Conservation (phyloP, 257 asterid genomes). For the Echites panduratus region DNA sequence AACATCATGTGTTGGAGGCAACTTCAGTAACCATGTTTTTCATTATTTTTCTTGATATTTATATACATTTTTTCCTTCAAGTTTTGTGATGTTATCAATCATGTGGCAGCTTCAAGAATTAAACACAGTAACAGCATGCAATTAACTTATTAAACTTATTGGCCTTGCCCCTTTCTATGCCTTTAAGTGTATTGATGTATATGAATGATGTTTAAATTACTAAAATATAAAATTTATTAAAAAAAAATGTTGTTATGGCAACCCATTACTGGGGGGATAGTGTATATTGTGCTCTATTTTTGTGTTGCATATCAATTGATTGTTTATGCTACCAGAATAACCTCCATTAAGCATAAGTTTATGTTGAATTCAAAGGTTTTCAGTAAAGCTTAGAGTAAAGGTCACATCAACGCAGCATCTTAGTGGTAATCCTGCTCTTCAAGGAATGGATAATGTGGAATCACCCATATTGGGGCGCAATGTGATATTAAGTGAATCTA, state of each 20-base stretch:
- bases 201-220: neutral
- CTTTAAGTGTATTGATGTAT: neutral
- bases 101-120: neutral
- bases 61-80: neutral
- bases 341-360: neutral
- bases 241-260: neutral
- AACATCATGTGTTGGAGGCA: neutral
- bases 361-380: neutral
- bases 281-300: neutral
- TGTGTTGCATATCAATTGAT: neutral
- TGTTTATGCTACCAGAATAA: neutral
- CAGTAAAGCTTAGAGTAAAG: neutral
- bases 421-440: neutral
- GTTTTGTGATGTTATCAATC: neutral
- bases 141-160: neutral
- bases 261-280: neutral
- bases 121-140: neutral
- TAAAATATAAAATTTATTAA: neutral
- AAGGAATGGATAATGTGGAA: too few species aligned
- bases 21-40: neutral
- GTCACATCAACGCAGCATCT: neutral
- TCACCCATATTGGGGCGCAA: too few species aligned
- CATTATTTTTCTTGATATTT: neutral
- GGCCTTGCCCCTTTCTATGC: neutral
- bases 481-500: neutral